Conservation (phyloP, 345 rosid species). For the Eucalyptus virginea region DNA sequence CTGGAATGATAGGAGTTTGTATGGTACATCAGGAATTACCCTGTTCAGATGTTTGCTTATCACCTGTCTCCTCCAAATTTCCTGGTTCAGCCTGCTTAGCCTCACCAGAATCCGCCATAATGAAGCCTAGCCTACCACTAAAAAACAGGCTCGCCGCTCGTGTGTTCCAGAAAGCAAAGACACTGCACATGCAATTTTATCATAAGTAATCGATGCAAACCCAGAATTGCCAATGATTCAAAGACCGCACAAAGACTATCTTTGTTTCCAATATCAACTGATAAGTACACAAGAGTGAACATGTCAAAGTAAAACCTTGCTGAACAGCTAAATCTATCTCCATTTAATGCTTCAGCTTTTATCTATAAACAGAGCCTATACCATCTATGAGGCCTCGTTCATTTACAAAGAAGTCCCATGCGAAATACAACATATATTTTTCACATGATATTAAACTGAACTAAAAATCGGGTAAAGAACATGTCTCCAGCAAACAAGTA, state of each 20-base stretch:
- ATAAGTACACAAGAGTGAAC: neutral
- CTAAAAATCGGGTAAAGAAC: neutral
- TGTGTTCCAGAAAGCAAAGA: neutral
- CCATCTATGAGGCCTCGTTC: neutral
- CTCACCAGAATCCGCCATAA: conserved; percentile 37
- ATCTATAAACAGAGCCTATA: neutral
- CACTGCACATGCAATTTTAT: neutral
- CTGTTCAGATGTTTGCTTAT: conserved; percentile 18
- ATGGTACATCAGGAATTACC: conserved; percentile 7
- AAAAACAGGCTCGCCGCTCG: neutral
- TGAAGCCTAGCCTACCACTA: neutral
- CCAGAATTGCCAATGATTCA: neutral
- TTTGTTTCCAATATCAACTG: neutral
- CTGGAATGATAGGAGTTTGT: neutral
- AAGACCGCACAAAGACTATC: neutral
- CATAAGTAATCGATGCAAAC: neutral
- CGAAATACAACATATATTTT: neutral
- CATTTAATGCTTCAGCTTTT: neutral
- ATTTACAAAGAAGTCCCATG: neutral
- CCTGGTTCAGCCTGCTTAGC: neutral
- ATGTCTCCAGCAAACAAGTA: neutral
- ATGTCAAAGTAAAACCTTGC: neutral
- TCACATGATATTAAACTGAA: neutral
- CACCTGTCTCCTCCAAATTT: neutral
- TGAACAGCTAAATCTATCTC: neutral